Evolutionary conservation across 352 stramenopile species (phyloP).

Genomic region (Globisporangium camurandrum): DNA sequence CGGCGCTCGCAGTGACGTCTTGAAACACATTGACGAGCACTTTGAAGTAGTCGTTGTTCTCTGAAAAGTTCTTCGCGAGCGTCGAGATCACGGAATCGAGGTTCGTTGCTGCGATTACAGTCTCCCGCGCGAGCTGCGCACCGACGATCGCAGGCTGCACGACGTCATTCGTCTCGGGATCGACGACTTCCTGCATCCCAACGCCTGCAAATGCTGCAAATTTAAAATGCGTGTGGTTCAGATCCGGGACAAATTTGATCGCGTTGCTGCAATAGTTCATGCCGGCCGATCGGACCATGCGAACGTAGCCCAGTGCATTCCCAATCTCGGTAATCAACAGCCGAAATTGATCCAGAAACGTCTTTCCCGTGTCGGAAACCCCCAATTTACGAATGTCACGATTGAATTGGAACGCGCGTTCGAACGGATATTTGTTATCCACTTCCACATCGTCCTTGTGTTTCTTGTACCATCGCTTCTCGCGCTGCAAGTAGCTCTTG

Average conservation of each 20-base stretch:
- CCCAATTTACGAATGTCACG: constrained; percentile 87
- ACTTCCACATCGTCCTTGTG: constrained; percentile 84
- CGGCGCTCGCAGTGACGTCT: constrained; percentile 78
- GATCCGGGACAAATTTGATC: constrained; percentile 89
- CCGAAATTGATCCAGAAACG: constrained; percentile 88
- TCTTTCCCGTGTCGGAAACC: constrained; percentile 80
- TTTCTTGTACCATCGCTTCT: constrained; percentile 92
- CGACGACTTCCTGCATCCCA: constrained; percentile 43
- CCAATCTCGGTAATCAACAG: constrained; percentile 90
- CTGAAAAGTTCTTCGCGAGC: constrained; percentile 85
- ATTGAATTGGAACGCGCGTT: constrained; percentile 88
- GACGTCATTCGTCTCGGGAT: constrained; percentile 46
- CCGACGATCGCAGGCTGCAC: constrained; percentile 36
- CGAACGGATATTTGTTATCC: constrained; percentile 91
- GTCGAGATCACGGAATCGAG: constrained; percentile 84
- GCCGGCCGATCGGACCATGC: constrained; percentile 89
- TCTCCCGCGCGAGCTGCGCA: constrained; percentile 72
- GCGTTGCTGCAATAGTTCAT: constrained; percentile 92
- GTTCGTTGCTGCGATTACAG: constrained; percentile 76
- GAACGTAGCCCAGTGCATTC: constrained; percentile 90
- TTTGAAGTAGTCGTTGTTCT: constrained; percentile 93
- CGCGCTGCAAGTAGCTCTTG: constrained; percentile 89
- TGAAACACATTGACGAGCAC: constrained; percentile 86
- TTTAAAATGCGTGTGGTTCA: constrained; percentile 84
- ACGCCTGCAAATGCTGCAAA: constrained; percentile 68